Evolutionary conservation across 257 asterid species (phyloP).

Genomic region (Lantana camara): DNA sequence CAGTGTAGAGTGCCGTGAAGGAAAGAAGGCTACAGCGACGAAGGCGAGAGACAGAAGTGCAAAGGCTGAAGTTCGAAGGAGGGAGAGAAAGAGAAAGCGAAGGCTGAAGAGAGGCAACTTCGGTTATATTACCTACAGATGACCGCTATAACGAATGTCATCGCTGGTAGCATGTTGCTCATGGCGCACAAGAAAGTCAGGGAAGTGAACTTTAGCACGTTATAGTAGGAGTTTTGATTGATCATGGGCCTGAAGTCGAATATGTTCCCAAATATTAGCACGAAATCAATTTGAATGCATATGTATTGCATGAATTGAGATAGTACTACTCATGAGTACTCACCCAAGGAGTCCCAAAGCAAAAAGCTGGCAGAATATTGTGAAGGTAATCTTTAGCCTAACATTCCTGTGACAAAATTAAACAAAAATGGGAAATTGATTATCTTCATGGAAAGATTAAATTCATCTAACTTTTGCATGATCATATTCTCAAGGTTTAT

Average conservation of each 20-base stretch:
- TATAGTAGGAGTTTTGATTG: slow-evolving; percentile 86
- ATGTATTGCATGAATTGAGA: not conserved
- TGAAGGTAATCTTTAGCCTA: slow-evolving; percentile 87
- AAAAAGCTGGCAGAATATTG: slow-evolving; percentile 81
- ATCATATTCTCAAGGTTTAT: no score
- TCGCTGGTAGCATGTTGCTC: slow-evolving; percentile 94
- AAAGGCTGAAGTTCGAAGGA: no score
- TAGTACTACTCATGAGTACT: slow-evolving; percentile 32
- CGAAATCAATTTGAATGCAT: not conserved
- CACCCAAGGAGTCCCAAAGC: slow-evolving; percentile 92
- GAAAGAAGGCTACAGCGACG: no score
- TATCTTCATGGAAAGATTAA: no score
- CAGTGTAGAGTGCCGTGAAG: no score
- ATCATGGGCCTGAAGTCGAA: slow-evolving; percentile 69
- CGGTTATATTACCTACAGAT: no score
- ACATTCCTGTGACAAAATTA: slow-evolving; percentile 51
- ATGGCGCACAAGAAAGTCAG: slow-evolving; percentile 89
- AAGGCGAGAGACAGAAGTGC: no score
- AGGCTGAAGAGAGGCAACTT: no score
- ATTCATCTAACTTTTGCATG: no score
- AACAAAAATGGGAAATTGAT: no score
- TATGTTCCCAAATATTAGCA: not conserved
- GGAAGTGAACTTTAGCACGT: slow-evolving; percentile 77
- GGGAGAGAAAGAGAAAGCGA: no score
- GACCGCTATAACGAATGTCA: slow-evolving; percentile 86